Base-by-base conservation (phyloP, 176 grass and related monocot genomes). In the Oryza australiensis region DNA sequence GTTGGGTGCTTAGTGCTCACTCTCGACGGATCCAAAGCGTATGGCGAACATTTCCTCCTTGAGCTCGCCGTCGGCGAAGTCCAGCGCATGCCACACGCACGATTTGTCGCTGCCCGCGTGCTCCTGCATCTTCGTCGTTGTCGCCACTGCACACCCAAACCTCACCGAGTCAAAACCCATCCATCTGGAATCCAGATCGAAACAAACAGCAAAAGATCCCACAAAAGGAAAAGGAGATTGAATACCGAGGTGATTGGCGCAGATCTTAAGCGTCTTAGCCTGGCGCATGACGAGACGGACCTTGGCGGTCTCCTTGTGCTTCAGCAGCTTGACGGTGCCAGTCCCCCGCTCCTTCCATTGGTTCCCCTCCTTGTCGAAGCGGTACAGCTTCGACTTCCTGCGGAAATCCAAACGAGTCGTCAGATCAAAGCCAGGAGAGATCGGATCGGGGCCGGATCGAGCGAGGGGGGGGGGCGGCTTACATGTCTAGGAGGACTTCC, bases 241-340 rank as follows among this genome's bases (percentile, higher is more conserved):
- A 26, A 5, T 76, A 96, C 93, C 93, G 20, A 93, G 87, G 66
- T 96, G 93, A 37, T 96, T 96, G 12, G 93, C 93, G 51, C 93
- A 96, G 86, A 96, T 96, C 88, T 96, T 96, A 13, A 96, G 93
- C 2, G 93, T 96, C 80, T 93, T 96, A n/a, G 90, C 74, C 80
- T 96, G 93, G 13, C 93, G 89, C 93, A 96, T 96, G 35, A 96
- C 93, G 34, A 96, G 87, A 34, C 93, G 90, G 68, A 96, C 85
- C 90, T 96, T 96, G 57, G 72, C 18, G 48, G 86, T 82, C 80
- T 84, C 88, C 77, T 93, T 90, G 83, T 93, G 90, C 86, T 91
- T 96, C n/a, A 96, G 68, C 8, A 96, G 70, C 80, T 91, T 96
- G 71, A 96, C 93, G 23, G 41, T 57, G 30, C 93, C 93, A 11